phyloP scores from a whole-genome alignment of 2,329 filamentous ascomycete species.

The Colletotrichum sp. region DNA sequence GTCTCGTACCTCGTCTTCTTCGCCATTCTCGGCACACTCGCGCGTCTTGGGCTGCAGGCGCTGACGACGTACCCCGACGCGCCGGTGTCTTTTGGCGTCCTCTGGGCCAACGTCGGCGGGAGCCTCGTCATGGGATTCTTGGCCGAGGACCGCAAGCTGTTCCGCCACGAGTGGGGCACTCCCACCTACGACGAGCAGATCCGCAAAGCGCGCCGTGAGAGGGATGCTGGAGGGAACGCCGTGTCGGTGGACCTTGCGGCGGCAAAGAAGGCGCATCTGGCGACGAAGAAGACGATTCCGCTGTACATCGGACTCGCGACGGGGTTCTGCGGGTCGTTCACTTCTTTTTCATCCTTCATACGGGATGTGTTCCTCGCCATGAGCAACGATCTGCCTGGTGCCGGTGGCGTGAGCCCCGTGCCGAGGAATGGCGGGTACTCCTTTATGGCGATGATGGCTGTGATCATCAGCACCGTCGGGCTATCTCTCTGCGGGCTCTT shows the following conservation, averaged over 20 bases:
- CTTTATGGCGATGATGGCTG: conserved; percentile 79
- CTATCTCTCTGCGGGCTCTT: conserved; percentile 74
- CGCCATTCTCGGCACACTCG: conserved; percentile 82
- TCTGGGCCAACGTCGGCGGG: conserved; percentile 90
- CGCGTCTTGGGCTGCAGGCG: conserved; percentile 79
- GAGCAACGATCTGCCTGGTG: conserved; percentile 69
- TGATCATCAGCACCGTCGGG: conserved; percentile 74
- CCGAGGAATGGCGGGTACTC: conserved; percentile 76
- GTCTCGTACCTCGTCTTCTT: conserved; percentile 86
- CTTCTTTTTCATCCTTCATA: conserved; percentile 87
- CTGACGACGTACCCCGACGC: conserved; percentile 81
- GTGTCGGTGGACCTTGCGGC: conserved; percentile 41
- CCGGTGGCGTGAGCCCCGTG: conserved; percentile 34
- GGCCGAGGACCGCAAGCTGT: conserved; percentile 77
- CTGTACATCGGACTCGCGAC: conserved; percentile 87
- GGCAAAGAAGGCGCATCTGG: conserved; percentile 62
- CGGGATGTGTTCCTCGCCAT: conserved; percentile 81
- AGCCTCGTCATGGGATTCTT: conserved; percentile 87
- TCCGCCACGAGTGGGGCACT: conserved; percentile 70
- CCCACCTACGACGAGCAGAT: conserved; percentile 41
- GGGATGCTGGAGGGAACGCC: conserved; percentile 45
- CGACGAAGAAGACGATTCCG: conserved; percentile 83
- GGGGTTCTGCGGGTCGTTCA: conserved; percentile 89
- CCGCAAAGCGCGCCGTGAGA: conserved; percentile 36
- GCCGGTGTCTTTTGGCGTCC: conserved; percentile 72